Conservation (phyloP, 2,329 filamentous ascomycete genomes). For the Penicillium sp. region DNA sequence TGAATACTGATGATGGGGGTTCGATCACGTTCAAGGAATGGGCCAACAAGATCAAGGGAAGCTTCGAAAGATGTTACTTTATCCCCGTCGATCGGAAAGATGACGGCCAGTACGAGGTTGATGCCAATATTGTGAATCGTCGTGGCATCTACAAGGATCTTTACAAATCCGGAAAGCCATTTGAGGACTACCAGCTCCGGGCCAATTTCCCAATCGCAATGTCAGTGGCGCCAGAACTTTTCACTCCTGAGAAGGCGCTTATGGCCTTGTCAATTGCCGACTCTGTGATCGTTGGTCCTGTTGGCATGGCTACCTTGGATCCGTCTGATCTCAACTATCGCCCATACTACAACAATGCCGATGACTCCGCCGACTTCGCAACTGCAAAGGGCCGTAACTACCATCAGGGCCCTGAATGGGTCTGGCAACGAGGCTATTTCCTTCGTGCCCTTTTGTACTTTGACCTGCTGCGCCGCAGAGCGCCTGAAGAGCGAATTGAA, state of each 20-base stretch:
- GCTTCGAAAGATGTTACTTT: constrained; percentile 92
- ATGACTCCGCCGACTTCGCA: constrained; percentile 86
- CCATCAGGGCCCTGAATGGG: constrained; percentile 96
- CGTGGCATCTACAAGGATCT: constrained; percentile 98
- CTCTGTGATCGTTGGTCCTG: constrained; percentile 73
- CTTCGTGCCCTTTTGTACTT: constrained; percentile 87
- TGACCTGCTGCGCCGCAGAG: constrained; percentile 70
- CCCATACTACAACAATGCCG: constrained; percentile 90
- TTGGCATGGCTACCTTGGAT: constrained; percentile 93
- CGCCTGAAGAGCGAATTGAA: constrained; percentile 69
- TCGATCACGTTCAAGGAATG: constrained; percentile 71
- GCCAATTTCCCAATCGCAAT: constrained; percentile 95
- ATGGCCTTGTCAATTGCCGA: constrained; percentile 78
- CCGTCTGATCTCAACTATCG: constrained; percentile 89
- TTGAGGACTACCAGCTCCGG: constrained; percentile 95
- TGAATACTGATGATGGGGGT: constrained; percentile 62
- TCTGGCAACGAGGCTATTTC: constrained; percentile 97
- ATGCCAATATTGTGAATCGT: constrained; percentile 75
- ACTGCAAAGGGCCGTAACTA: constrained; percentile 96
- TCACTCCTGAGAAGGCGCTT: constrained; percentile 74
- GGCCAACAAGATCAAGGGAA: constrained; percentile 74
- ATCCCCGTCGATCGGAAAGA: constrained; percentile 68
- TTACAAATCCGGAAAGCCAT: constrained; percentile 89
- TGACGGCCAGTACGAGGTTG: constrained; percentile 75
- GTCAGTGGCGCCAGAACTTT: constrained; percentile 86